phyloP scores from a whole-genome alignment of 2,329 filamentous ascomycete species.

The Diaporthe velutina region DNA sequence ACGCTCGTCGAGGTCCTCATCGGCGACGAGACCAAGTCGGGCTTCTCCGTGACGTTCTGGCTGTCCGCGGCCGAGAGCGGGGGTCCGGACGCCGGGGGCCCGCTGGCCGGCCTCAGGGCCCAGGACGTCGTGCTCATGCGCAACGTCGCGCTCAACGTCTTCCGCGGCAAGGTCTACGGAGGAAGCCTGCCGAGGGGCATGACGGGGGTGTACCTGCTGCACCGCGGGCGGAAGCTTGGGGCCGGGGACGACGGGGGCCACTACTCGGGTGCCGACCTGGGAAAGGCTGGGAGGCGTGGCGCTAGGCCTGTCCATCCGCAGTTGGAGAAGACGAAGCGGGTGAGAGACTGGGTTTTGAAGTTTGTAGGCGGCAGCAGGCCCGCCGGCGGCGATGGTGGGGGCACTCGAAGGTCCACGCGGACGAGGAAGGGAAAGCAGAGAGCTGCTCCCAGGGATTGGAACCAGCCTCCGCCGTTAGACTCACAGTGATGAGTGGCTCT shows the following conservation, averaged over 20 bases:
- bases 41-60: conserved; percentile 90
- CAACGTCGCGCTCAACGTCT: conserved; percentile 83
- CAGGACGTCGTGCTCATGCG: conserved; percentile 85
- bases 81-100: conserved; percentile 35
- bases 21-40: conserved; percentile 86
- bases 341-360: conserved; percentile 80
- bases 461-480: conserved; percentile 38
- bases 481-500: conserved; percentile 16
- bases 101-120: conserved; percentile 65
- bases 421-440: conserved; percentile 44
- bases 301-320: conserved; percentile 57
- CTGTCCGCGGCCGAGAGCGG: conserved; percentile 56
- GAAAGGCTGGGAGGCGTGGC: conserved; percentile 45
- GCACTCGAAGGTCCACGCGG: conserved; percentile 42
- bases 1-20: conserved; percentile 83
- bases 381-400: conserved; percentile 43
- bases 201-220: conserved; percentile 77
- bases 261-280: conserved; percentile 67
- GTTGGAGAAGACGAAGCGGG: conserved; percentile 72
- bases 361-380: conserved; percentile 68
- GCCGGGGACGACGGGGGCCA: conserved; percentile 66
- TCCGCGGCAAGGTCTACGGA: conserved; percentile 83
- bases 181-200: conserved; percentile 81
- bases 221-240: conserved; percentile 63
- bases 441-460: conserved; percentile 35